A percentile compares a stretch with the other conserved stretches of the same genome.
These are phyloP conservation scores for Fusarium fujikuroi DNA, from an alignment of 2,329 filamentous ascomycete species.

Conservation along the genomic window DNA sequence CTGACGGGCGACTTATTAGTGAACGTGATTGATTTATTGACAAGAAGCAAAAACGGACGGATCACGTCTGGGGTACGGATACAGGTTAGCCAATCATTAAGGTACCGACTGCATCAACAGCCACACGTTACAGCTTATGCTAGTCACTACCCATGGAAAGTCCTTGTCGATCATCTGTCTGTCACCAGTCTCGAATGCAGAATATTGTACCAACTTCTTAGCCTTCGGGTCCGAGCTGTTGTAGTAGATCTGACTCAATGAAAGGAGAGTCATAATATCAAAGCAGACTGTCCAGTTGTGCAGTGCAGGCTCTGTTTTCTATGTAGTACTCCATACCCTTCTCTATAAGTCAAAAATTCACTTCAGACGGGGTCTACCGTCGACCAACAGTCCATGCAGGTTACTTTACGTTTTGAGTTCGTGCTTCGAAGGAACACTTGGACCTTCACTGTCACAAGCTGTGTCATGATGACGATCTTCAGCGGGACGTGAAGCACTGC, in stretches of 20 bases:
- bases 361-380: background rate
- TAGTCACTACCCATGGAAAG: conserved; percentile 30
- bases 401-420: background rate
- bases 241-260: background rate
- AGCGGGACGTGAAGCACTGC: background rate
- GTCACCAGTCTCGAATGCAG: background rate
- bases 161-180: conserved; percentile 35
- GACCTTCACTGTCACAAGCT: background rate
- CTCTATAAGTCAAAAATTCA: background rate
- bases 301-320: background rate
- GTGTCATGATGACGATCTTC: conserved; percentile 11
- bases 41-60: conserved; percentile 5
- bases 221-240: background rate
- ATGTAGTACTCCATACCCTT: background rate
- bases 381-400: background rate
- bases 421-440: background rate
- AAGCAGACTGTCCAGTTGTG: background rate
- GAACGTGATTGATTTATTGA: background rate
- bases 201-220: background rate
- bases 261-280: background rate
- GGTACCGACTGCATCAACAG: conserved; percentile 13
- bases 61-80: conserved; percentile 12
- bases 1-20: conserved; percentile 6
- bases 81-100: conserved; percentile 5
- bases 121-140: conserved; percentile 27